A percentile compares a stretch with the other conserved stretches of the same genome.
Evolutionary conservation across 2,329 filamentous ascomycete species (phyloP).

Genomic region (Cercospora citrullina): DNA sequence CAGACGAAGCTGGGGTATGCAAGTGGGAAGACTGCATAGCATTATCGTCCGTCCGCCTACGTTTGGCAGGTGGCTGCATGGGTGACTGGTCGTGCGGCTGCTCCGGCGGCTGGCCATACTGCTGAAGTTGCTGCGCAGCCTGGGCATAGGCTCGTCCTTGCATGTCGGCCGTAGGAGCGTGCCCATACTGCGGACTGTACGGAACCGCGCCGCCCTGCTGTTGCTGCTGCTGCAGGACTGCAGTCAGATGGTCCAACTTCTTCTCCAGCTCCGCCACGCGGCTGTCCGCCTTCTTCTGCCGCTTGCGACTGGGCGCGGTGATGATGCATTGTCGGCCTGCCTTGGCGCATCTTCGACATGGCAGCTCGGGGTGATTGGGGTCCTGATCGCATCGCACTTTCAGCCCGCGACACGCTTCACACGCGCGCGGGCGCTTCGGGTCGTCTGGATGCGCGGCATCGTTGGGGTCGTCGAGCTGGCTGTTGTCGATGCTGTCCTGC

Average conservation of each 20-base stretch:
- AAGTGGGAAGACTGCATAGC: constrained; percentile 9
- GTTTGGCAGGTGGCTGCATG: constrained; percentile 31
- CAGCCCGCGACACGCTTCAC: constrained; percentile 50
- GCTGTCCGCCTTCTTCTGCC: constrained; percentile 89
- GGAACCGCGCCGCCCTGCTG: constrained; percentile 20
- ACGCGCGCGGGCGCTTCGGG: constrained; percentile 50
- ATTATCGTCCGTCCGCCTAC: constrained; percentile 29
- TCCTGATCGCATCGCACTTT: constrained; percentile 82
- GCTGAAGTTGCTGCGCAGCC: constrained; percentile 15
- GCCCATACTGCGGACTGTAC: constrained; percentile 19
- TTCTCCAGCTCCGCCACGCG: constrained; percentile 87
- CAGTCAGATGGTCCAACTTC: constrained; percentile 86
- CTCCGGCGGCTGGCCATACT: constrained; percentile 12
- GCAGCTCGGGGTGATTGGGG: constrained; percentile 58
- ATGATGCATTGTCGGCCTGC: constrained; percentile 75
- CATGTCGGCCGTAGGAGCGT: constrained; percentile 20
- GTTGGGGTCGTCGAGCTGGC: constrained; percentile 17
- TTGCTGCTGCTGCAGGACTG: constrained; percentile 66
- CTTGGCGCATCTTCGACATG: constrained; percentile 70
- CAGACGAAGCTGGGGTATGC: not conserved
- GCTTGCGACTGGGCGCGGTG: constrained; percentile 72
- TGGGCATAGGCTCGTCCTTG: constrained; percentile 19
- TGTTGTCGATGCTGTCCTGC: constrained; percentile 22
- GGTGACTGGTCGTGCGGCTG: constrained; percentile 10
- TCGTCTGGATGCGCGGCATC: constrained; percentile 34